Percentiles rank a stretch among this genome's conserved stretches.
Conservation (phyloP, 345 rosid species). For the Gossypium thurberi region DNA sequence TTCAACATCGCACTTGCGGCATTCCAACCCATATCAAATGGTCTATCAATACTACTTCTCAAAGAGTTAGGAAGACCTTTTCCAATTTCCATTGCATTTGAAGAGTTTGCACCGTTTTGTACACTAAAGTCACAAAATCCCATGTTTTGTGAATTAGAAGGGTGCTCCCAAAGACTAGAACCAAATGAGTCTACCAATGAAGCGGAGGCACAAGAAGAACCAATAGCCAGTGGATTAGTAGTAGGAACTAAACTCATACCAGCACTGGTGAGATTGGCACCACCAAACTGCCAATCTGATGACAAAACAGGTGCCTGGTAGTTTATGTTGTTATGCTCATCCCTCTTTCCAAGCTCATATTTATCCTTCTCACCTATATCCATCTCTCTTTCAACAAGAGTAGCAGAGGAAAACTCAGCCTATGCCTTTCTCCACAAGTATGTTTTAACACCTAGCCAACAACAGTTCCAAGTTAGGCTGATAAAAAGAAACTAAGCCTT, state of each 20-base stretch:
- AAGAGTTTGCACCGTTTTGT: slow-evolving; percentile 36
- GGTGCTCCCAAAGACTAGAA: slow-evolving; percentile 62
- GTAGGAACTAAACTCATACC: slow-evolving; percentile 45
- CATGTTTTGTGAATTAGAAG: slow-evolving; percentile 42
- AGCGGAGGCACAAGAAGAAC: slow-evolving; percentile 62
- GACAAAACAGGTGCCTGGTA: slow-evolving; percentile 42
- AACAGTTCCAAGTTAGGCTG: slow-evolving; percentile 11
- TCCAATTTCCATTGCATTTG: slow-evolving; percentile 28
- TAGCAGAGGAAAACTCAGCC: slow-evolving; percentile 13
- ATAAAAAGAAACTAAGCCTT: slow-evolving; percentile 15
- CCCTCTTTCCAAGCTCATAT: slow-evolving; percentile 46
- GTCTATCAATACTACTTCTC: slow-evolving; percentile 45
- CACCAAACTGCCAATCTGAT: slow-evolving; percentile 55
- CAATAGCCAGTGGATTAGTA: slow-evolving; percentile 44
- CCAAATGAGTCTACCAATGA: slow-evolving; percentile 60
- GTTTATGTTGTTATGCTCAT: slow-evolving; percentile 30
- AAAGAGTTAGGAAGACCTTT: slow-evolving; percentile 38
- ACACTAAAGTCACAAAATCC: slow-evolving; percentile 53
- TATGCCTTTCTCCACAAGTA: slow-evolving; percentile 20
- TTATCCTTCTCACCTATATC: slow-evolving; percentile 59
- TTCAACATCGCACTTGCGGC: slow-evolving; percentile 50
- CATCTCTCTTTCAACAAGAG: slow-evolving; percentile 36
- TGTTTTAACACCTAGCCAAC: slow-evolving; percentile 13
- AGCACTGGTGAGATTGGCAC: slow-evolving; percentile 39
- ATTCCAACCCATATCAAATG: slow-evolving; percentile 70